Base-by-base conservation (phyloP, 768 basidiomycete genomes). In the Piloderma croceum region DNA sequence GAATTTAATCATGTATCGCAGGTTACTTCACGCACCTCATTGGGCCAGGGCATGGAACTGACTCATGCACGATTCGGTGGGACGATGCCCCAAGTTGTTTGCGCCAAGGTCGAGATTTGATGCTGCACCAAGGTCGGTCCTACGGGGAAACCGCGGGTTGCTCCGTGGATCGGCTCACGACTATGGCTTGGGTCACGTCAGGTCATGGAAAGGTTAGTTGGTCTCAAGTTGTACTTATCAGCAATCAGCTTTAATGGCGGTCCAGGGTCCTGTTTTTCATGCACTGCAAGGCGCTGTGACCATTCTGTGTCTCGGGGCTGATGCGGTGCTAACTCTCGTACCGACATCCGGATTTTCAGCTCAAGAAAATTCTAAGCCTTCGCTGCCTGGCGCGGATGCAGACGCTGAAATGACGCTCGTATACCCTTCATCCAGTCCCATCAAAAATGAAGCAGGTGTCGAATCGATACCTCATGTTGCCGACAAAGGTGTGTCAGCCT, bases 101-200 rank as follows among this genome's bases (percentile, higher is more conserved):
- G 22, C 34, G 39, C 5, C 39, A 39, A 1, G 63, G 59, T 1
- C 60, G 52, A 38, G 56, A 60, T 0, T 48, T 61, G 31, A 54
- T 76, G 24, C 39, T 56, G 34, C 45, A 53, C 32, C 50, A 61
- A 27, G 62, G 57, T 5, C 44, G 49, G 20, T 44, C 42, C 22
- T 74, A 70, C 35, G 71, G 57, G 3, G 66, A 65, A 42, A 41
- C 59, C 36, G 39, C 51, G 0, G 52, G 51, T 27, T 46, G 67
- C 35, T 45, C 48, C 6, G 58, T 76, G 18, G 52, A 58, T n/a
- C 50, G 51, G 34, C 34, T 76, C 17, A 51, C 49, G 23, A 41
- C 69, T 11, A 43, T 64, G 22, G 73, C 67, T 4, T 77, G 74
- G 73, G 59, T 63, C 19, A 57, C 60, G 13, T 17, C 59, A 9